Conservation (phyloP, 352 stramenopile genomes). For the Phytophthora pisi region DNA sequence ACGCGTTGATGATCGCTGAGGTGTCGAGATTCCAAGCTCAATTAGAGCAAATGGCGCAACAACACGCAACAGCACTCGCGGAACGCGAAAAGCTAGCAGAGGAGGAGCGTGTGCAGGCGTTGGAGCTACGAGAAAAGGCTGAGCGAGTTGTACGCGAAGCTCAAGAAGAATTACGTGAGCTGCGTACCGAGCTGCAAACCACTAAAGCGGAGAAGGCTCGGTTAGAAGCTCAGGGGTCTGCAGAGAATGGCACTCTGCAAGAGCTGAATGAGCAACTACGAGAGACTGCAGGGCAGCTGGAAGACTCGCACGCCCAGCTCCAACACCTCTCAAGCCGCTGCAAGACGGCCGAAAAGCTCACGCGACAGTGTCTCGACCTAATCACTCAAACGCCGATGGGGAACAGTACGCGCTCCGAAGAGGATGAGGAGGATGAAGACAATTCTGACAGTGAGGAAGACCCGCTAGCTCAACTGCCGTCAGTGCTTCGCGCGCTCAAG, state of each 20-base stretch:
- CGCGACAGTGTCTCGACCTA: constrained; percentile 38
- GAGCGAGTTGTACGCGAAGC: constrained; percentile 34
- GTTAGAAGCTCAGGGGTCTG: constrained; percentile 49
- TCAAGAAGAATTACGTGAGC: constrained; percentile 35
- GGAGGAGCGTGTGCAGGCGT: constrained; percentile 34
- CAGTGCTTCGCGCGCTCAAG: constrained; percentile 28
- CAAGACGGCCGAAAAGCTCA: constrained; percentile 31
- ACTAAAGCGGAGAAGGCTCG: constrained; percentile 49
- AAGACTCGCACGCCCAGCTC: constrained; percentile 33
- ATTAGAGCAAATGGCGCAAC: constrained; percentile 34
- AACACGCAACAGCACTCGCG: constrained; percentile 21
- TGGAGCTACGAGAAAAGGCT: constrained; percentile 39
- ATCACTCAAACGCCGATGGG: constrained; percentile 23
- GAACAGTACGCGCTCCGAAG: constrained; percentile 7
- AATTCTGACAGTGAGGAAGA: constrained; percentile 17
- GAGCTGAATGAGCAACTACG: constrained; percentile 66
- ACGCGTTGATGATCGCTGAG: constrained; percentile 57
- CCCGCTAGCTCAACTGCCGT: constrained; percentile 19
- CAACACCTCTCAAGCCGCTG: constrained; percentile 45
- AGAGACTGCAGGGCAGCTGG: constrained; percentile 40
- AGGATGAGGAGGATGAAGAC: constrained; percentile 11
- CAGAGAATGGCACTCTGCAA: constrained; percentile 59
- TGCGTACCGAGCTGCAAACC: constrained; percentile 39
- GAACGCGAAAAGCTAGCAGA: constrained; percentile 28
- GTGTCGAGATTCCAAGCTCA: constrained; percentile 52